phyloP scores from a whole-genome alignment of 345 rosid genomes.

The Abelmoschus esculentus region DNA sequence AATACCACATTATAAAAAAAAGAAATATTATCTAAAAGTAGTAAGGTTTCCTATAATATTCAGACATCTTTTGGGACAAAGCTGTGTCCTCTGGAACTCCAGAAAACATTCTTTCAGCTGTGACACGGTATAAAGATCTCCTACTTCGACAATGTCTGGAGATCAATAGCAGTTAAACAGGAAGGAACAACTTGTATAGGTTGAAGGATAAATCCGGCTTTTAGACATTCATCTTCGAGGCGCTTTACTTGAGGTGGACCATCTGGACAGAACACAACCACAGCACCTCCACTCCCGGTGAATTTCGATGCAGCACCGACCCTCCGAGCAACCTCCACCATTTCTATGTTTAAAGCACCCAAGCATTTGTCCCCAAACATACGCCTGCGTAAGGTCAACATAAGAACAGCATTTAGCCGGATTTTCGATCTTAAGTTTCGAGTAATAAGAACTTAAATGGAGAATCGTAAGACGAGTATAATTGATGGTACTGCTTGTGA shows the following conservation, averaged over 20 bases:
- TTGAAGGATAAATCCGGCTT: conserved; percentile 56
- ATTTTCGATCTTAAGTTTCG: background rate
- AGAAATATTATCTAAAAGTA: too few species aligned
- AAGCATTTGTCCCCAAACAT: conserved; percentile 85
- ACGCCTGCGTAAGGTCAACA: conserved; percentile 27
- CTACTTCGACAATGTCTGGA: conserved; percentile 22
- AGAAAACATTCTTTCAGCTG: background rate
- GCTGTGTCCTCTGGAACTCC: too few species aligned
- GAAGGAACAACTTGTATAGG: conserved; percentile 58
- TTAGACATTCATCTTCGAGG: conserved; percentile 61
- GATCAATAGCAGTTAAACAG: conserved; percentile 36
- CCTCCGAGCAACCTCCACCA: conserved; percentile 80
- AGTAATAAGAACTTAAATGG: background rate
- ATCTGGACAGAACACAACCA: conserved; percentile 71
- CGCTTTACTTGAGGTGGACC: conserved; percentile 55
- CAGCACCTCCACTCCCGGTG: conserved; percentile 97
- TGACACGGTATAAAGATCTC: background rate
- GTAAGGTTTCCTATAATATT: too few species aligned
- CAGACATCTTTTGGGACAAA: too few species aligned
- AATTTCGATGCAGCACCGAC: conserved; percentile 80
- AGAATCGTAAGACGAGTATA: background rate
- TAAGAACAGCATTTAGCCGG: background rate
- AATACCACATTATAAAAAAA: too few species aligned
- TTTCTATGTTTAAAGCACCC: conserved; percentile 67
- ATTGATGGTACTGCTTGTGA: background rate